Conservation (phyloP, 257 asterid species). For the Solanum etuberosum region DNA sequence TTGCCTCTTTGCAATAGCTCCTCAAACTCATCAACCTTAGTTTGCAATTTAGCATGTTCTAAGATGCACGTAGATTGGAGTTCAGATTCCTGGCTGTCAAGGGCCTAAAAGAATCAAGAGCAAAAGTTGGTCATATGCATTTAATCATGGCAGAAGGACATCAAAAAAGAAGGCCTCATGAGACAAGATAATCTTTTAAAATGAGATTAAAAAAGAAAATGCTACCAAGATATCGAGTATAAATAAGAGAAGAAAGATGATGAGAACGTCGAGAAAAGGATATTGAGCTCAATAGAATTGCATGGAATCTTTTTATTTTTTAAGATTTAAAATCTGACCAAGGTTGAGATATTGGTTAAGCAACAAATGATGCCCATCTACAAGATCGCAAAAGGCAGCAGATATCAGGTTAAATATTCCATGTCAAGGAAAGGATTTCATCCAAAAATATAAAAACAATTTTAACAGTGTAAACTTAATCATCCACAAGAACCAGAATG, state of each 20-base stretch:
- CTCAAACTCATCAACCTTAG: conserved; percentile 49
- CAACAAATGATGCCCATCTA: neutral
- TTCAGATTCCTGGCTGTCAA: conserved; percentile 43
- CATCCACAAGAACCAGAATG: neutral
- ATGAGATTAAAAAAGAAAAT: neutral
- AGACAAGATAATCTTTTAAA: neutral
- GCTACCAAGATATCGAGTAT: neutral
- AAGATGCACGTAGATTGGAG: conserved; percentile 20
- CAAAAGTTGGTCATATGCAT: neutral
- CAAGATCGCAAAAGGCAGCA: neutral
- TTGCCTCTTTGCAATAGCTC: conserved; percentile 19
- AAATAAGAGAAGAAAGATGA: neutral
- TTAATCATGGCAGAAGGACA: neutral
- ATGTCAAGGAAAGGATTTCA: neutral
- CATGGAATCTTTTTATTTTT: neutral
- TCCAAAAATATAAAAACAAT: neutral
- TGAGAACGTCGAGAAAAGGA: neutral
- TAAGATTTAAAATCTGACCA: neutral
- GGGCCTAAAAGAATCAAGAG: conserved; percentile 30
- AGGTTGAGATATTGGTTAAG: neutral
- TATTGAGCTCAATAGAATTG: neutral
- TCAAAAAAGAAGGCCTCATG: neutral
- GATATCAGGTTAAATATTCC: neutral
- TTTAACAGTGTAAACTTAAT: neutral
- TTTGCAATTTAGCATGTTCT: conserved; percentile 33